Evolutionary conservation across 768 basidiomycete species (phyloP).

Genomic region (Pleurotus ostreatus): DNA sequence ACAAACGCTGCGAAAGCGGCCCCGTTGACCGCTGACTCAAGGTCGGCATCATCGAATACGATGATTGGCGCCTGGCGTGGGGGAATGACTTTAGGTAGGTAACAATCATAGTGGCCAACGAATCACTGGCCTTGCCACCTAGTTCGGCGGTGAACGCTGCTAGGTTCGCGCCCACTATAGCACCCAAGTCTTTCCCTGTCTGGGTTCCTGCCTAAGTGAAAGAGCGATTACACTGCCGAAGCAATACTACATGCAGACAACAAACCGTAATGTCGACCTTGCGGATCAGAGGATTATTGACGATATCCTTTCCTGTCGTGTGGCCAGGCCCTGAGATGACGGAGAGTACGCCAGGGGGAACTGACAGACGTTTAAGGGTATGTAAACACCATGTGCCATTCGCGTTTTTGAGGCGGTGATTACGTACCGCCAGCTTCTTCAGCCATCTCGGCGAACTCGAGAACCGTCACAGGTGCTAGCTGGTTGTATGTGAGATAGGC

Average conservation of each 20-base stretch:
- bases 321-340: constrained; percentile 72
- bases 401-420: background rate
- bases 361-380: constrained; percentile 28
- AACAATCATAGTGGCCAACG: too few relatives aligned
- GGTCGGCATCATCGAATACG: constrained; percentile 75
- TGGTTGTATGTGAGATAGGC: constrained; percentile 18
- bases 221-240: background rate
- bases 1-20: constrained; percentile 81
- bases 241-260: constrained; percentile 1
- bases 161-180: constrained; percentile 69
- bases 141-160: constrained; percentile 79
- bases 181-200: constrained; percentile 72
- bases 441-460: constrained; percentile 70
- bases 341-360: constrained; percentile 72
- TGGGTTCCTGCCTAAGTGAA: constrained; percentile 63
- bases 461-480: constrained; percentile 76
- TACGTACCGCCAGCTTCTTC: constrained; percentile 62
- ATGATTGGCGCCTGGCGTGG: constrained; percentile 66
- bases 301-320: constrained; percentile 60
- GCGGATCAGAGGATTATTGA: constrained; percentile 59
- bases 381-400: background rate
- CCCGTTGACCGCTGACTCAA: constrained; percentile 75
- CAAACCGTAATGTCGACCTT: constrained; percentile 85
- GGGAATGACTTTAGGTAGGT: background rate
- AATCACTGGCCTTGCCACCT: constrained; percentile 66